Conservation (phyloP, 2,329 filamentous ascomycete genomes). For the Botrytis fabae region DNA sequence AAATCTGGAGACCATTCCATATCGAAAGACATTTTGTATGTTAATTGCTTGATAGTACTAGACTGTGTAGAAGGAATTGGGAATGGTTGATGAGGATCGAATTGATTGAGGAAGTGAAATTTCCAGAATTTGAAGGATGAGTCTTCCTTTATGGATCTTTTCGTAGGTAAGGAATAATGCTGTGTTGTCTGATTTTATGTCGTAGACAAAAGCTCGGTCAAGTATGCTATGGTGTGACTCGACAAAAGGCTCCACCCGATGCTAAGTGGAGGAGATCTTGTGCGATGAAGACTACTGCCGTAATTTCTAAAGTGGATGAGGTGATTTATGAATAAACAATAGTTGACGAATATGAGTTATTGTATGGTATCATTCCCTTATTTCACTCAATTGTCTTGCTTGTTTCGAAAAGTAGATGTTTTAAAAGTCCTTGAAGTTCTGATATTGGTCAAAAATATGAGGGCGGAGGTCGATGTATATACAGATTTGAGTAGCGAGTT, state of each 20-base stretch:
- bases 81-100: constrained; percentile 18
- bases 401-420: constrained; percentile 13
- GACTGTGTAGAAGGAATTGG: constrained; percentile 13
- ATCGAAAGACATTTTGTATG: constrained; percentile 39
- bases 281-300: constrained; percentile 28
- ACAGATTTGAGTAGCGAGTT: constrained; percentile 24
- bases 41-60: constrained; percentile 21
- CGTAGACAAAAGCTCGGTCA: constrained; percentile 25
- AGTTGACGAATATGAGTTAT: constrained; percentile 23
- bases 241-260: constrained; percentile 34
- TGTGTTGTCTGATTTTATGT: constrained; percentile 27
- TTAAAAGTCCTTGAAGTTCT: constrained; percentile 7
- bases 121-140: constrained; percentile 15
- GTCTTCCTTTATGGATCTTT: constrained; percentile 23
- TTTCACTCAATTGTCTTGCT: constrained; percentile 15
- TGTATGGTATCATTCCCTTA: constrained; percentile 27
- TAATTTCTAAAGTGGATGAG: constrained; percentile 29
- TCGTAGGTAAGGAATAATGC: constrained; percentile 17
- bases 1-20: constrained; percentile 79
- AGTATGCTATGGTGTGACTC: constrained; percentile 38
- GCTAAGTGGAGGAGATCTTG: constrained; percentile 29
- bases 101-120: constrained; percentile 10
- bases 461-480: constrained; percentile 32
- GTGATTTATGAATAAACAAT: constrained; percentile 26
- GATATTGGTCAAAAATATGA: constrained; percentile 9